These are phyloP conservation scores for Saccharomyces eubayanus DNA, from an alignment of 805 yeast species.

Conservation along the genomic window DNA sequence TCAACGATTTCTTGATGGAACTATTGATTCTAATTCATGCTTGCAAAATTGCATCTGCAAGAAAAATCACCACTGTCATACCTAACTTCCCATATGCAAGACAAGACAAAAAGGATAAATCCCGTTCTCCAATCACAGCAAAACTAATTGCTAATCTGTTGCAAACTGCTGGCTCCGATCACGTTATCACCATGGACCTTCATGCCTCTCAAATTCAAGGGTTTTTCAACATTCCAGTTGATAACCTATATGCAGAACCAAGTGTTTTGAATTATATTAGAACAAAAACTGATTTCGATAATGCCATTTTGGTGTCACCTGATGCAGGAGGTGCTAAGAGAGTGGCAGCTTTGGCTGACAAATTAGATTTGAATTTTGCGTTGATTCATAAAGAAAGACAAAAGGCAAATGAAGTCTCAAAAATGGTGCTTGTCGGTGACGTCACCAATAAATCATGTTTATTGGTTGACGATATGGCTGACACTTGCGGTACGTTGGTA, in stretches of 20 bases:
- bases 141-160: slow-evolving; percentile 85
- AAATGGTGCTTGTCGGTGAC: slow-evolving; percentile 95
- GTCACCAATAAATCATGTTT: slow-evolving; percentile 77
- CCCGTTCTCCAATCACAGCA: slow-evolving; percentile 94
- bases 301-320: slow-evolving; percentile 82
- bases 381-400: slow-evolving; percentile 94
- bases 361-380: slow-evolving; percentile 86
- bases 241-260: slow-evolving; percentile 93
- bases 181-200: slow-evolving; percentile 91
- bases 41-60: slow-evolving; percentile 87
- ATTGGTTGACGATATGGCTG: slow-evolving; percentile 95
- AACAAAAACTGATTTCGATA: slow-evolving; percentile 46
- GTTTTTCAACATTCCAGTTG: slow-evolving; percentile 90
- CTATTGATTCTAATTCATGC: slow-evolving; percentile 85
- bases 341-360: slow-evolving; percentile 89
- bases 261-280: slow-evolving; percentile 74
- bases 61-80: slow-evolving; percentile 86
- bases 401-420: slow-evolving; percentile 86
- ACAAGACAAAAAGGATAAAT: slow-evolving; percentile 93
- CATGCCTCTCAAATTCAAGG: slow-evolving; percentile 99
- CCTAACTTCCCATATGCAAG: slow-evolving; percentile 97
- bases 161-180: slow-evolving; percentile 90
- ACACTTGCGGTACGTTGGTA: slow-evolving; percentile 92
- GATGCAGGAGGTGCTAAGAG: slow-evolving; percentile 99
- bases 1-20: slow-evolving; percentile 84